Percentiles rank a stretch among this genome's conserved stretches.
Conservation (phyloP, 306 rosid species). For the Oemleria cerasiformis region DNA sequence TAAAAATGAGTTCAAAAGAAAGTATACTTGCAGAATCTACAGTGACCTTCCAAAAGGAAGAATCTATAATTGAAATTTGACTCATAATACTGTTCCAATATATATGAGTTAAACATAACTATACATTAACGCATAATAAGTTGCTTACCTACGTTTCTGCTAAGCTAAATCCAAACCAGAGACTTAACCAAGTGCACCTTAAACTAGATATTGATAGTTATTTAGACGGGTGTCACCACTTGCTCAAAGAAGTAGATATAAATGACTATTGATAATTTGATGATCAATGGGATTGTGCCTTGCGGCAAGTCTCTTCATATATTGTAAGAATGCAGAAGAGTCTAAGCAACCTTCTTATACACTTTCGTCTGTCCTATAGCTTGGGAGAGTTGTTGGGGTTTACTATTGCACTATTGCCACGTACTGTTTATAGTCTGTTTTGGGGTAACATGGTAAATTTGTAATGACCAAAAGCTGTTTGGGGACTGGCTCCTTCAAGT, state of each 20-base stretch:
- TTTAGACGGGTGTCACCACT: neutral
- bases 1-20: neutral
- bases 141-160: neutral
- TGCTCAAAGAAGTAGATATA: neutral
- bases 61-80: neutral
- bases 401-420: neutral
- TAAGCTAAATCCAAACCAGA: neutral
- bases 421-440: no score
- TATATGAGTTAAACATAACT: neutral
- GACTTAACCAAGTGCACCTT: neutral
- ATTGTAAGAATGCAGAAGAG: neutral
- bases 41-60: neutral
- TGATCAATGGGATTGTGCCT: neutral
- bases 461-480: neutral
- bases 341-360: neutral
- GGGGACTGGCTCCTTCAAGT: neutral
- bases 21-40: neutral
- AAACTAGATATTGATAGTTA: neutral
- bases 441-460: neutral
- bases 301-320: neutral
- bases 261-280: neutral
- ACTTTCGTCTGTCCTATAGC: neutral
- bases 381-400: neutral
- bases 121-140: neutral
- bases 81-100: neutral